These are phyloP conservation scores for Nitzschia palea DNA, from an alignment of 108 stramenopile genomes.

Conservation along the genomic window DNA sequence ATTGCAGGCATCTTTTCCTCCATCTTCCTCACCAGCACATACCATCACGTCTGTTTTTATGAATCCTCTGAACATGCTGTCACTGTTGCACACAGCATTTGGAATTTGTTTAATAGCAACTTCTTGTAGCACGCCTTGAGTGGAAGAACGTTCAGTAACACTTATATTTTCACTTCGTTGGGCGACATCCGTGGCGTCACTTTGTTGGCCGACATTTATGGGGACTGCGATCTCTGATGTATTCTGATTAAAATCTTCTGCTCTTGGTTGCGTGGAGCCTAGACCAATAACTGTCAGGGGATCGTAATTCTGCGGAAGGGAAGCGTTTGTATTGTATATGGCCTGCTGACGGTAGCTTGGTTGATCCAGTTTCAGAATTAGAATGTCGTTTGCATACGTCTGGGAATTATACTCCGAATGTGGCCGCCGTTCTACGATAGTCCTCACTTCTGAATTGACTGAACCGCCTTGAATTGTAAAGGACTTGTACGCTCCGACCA, in stretches of 20 bases:
- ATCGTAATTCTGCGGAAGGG: background rate
- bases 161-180: too few relatives aligned
- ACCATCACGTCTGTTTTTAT: constrained; percentile 40
- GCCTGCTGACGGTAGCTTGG: background rate
- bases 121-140: constrained; percentile 11
- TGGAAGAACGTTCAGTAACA: background rate
- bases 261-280: background rate
- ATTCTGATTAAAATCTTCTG: too few relatives aligned
- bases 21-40: constrained; percentile 42
- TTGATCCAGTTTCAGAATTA: constrained; percentile 30
- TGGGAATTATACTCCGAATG: constrained; percentile 26
- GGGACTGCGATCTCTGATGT: background rate
- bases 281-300: constrained; percentile 5
- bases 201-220: too few relatives aligned
- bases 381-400: constrained; percentile 24
- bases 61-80: constrained; percentile 22
- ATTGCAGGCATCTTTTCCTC: constrained; percentile 43
- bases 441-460: constrained; percentile 21
- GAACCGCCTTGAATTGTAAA: constrained; percentile 1
- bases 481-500: constrained; percentile 28
- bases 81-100: constrained; percentile 9
- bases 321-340: background rate
- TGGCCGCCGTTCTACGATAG: constrained; percentile 2
- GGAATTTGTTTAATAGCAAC: constrained; percentile 19
- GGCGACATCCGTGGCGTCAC: too few relatives aligned